Base-by-base conservation (phyloP, 768 basidiomycete genomes). In the Tulasnella sp. region DNA sequence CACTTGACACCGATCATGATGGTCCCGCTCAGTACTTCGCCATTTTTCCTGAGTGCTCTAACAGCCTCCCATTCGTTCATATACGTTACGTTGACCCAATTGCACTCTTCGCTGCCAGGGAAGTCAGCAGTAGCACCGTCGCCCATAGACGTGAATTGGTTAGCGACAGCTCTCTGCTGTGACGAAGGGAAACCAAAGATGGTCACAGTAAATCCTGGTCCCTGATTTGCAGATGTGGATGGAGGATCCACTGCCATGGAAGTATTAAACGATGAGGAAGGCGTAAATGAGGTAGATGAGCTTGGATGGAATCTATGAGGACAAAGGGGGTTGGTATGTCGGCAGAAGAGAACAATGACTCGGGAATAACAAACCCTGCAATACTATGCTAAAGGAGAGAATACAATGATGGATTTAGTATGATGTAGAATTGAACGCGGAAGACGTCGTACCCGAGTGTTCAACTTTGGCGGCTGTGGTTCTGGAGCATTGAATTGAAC, bases 131-230 rank as follows among this genome's bases (percentile, higher is more conserved):
- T 81, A 2, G 81, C 80, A 29, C 79, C 67, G 12, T 76, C 75
- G 6, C 84, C 86, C 7, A 62, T 56, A 15, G 58, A 53, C 5
- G 61, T 37, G 19, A 92, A 66, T 37, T 58, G 52, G 13, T 58
- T 48, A 48, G 62, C 49, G 25, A 65, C 48, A 13, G 78, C 61
- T 46, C 74, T 77, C 62, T 81, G 83, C 60, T 79, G 79, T 64
- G 89, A 83, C 28, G 77, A 69, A 4, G 89, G 87, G 62, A 89
- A 92, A n/a, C 89, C 89, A 55, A 88, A 92, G 45, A 92, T 78
- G 59, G 89, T 70, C 31, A 92, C 70, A 12, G 59, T 81, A 81
- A 13, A 12, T 16, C 46, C 12, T 44, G 65, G 43, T 4, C 67
- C 53, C 35, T 63, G 53, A n/a, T 65, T 53, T 41, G 63, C 37